Evolutionary conservation across 345 rosid genomes (phyloP).

Genomic region (Linum trigynum): DNA sequence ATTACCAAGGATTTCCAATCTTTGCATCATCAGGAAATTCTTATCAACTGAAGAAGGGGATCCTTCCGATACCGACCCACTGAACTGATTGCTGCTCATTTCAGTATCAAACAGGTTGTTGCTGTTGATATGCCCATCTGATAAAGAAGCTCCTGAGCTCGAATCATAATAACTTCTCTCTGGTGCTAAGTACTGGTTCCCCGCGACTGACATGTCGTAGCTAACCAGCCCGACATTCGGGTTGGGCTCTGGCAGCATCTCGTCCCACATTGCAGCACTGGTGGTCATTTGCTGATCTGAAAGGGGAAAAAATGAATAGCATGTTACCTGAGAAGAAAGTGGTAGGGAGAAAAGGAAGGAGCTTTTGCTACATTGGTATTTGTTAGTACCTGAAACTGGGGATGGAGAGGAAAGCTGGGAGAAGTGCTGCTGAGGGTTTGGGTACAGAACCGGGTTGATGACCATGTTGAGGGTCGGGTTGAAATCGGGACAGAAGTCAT

Average conservation of each 20-base stretch:
- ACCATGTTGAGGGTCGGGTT: neutral
- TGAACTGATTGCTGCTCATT: neutral
- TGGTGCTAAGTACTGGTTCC: neutral
- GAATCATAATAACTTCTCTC: too few species aligned
- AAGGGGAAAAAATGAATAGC: neutral
- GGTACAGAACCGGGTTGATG: too few species aligned
- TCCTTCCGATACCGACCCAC: neutral
- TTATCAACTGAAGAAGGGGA: too few species aligned
- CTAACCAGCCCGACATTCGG: neutral
- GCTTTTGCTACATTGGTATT: neutral
- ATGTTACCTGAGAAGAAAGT: neutral
- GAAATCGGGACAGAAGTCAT: neutral
- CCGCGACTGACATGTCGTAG: neutral
- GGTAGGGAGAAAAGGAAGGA: neutral
- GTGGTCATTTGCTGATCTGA: constrained; percentile 1
- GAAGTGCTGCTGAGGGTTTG: neutral
- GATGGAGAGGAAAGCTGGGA: neutral
- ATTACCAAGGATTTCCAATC: neutral
- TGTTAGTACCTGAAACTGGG: neutral
- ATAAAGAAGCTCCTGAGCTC: too few species aligned
- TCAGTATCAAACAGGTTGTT: neutral
- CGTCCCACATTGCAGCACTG: neutral
- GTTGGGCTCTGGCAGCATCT: neutral
- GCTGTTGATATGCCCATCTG: too few species aligned
- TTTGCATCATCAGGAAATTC: too few species aligned